Evolutionary conservation across 1,284 basidiomycete genomes (phyloP), one percentile per base, ranked within the genome.

Genomic region (Cronartium quercuum): DNA sequence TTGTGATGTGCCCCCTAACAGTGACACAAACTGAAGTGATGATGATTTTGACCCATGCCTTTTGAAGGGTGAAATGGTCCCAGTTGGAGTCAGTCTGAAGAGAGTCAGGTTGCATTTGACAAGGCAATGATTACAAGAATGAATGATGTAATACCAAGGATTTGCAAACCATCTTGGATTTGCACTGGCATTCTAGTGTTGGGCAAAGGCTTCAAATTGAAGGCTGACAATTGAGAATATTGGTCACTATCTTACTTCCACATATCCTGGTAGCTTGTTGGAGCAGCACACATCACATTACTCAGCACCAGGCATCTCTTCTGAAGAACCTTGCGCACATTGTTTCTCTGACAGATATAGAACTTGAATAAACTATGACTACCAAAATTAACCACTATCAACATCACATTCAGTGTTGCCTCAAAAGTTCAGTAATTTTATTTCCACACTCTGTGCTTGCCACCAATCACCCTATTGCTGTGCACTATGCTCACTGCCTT

Each of bases 221-320:
- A 75, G 24, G 69, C 69, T 1, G 51, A 73, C 29, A 38, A 73
- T 21, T 73, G 69, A 63, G 69, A 29, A 73, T 57, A 21, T 37
- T 73, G 4, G 64, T 73, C 37, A 58, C 69, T 12, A 29, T 60
- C 13, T 34, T 7, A 62, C 34, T 75, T 18, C 65, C 71, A 5
- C 44, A 60, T 7, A 57, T 73, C 21, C 24, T 73, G n/a, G 42
- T 61, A n/a, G 44, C 38, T 0, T 40, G 55, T 34, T 73, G 69
- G 69, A 41, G 35, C 1, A 24, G n/a, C n/a, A n/a, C n/a, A n/a
- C n/a, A n/a, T n/a, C n/a, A 58, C 57, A 18, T 15, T 3, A 9
- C 38, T 58, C 69, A 42, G 4, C 42, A 10, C 1, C 41, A 40
- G 10, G n/a, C 24, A 6, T 73, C 62, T 0, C 51, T 75, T 7